Conservation (phyloP, 2,329 filamentous ascomycete genomes). For the Cephalotrichum gorgonifer region DNA sequence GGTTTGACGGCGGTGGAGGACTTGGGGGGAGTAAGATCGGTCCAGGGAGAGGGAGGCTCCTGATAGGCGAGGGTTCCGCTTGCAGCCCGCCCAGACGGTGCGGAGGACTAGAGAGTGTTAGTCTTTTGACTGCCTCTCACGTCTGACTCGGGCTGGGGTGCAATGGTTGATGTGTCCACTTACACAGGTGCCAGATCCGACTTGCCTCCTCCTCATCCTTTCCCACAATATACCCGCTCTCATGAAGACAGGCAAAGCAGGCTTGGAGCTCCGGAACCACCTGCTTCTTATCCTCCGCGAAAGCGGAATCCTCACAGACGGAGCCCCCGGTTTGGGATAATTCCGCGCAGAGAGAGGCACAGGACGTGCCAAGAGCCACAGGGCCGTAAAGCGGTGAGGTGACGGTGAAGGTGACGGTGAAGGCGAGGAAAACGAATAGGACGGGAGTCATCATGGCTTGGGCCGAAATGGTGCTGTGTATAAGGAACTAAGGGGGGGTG, state of each 20-base stretch:
- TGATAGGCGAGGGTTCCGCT: no score
- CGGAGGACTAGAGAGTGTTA: no score
- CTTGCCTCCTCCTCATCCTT: conserved; percentile 30
- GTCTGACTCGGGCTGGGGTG: no score
- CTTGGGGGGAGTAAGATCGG: no score
- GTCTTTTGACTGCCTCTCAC: no score
- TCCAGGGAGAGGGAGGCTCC: no score
- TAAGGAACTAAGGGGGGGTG: not conserved
- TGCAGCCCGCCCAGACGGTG: no score
- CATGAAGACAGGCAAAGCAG: conserved; percentile 35
- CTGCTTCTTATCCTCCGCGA: conserved; percentile 24
- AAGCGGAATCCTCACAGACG: conserved; percentile 22
- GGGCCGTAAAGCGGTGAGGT: conserved; percentile 21
- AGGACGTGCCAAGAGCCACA: conserved; percentile 39
- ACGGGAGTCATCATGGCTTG: not conserved
- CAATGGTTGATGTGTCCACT: not conserved
- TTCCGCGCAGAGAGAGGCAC: conserved; percentile 35
- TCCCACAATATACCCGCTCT: conserved; percentile 27
- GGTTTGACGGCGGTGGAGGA: no score
- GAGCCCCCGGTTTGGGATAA: conserved; percentile 18
- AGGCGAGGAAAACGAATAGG: not conserved
- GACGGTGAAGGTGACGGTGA: not conserved
- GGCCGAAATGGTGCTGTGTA: not conserved
- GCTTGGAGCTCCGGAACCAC: conserved; percentile 33
- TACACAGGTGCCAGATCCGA: conserved; percentile 41